Evolutionary conservation across 768 basidiomycete species (phyloP).

Genomic region (Lactarius psammicola): DNA sequence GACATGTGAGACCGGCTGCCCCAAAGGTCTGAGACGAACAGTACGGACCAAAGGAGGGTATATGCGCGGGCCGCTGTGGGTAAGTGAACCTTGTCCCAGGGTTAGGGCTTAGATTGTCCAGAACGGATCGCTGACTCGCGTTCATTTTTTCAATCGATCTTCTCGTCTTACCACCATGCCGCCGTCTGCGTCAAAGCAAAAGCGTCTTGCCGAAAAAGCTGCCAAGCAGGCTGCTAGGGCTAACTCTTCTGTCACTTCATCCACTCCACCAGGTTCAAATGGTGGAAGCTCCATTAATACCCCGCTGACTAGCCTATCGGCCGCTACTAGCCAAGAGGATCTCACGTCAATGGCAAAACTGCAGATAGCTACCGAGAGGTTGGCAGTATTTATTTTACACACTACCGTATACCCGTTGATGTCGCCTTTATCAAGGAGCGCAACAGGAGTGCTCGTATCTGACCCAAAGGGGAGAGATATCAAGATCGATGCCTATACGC

Average conservation of each 20-base stretch:
- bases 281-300: slow-evolving; percentile 62
- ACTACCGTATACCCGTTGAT: slow-evolving; percentile 19
- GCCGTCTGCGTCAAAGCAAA: slow-evolving; percentile 84
- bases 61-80: not conserved
- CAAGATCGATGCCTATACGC: slow-evolving; percentile 93
- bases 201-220: slow-evolving; percentile 92
- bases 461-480: slow-evolving; percentile 93
- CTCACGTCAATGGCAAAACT: slow-evolving; percentile 85
- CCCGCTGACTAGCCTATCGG: slow-evolving; percentile 79
- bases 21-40: not conserved
- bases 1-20: slow-evolving; percentile 9
- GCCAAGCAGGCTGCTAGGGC: slow-evolving; percentile 69
- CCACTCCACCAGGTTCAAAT: slow-evolving; percentile 63
- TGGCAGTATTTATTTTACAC: slow-evolving; percentile 21
- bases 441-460: slow-evolving; percentile 88
- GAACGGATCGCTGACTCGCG: slow-evolving; percentile 4
- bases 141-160: slow-evolving; percentile 23
- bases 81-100: slow-evolving; percentile 1
- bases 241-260: slow-evolving; percentile 51
- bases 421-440: slow-evolving; percentile 56
- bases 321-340: slow-evolving; percentile 78
- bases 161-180: slow-evolving; percentile 41
- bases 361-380: slow-evolving; percentile 88
- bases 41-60: not conserved
- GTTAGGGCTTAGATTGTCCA: slow-evolving; percentile 25